phyloP scores from a whole-genome alignment of 495 filamentous ascomycete genomes.

The Mytilinidion resinicola region DNA sequence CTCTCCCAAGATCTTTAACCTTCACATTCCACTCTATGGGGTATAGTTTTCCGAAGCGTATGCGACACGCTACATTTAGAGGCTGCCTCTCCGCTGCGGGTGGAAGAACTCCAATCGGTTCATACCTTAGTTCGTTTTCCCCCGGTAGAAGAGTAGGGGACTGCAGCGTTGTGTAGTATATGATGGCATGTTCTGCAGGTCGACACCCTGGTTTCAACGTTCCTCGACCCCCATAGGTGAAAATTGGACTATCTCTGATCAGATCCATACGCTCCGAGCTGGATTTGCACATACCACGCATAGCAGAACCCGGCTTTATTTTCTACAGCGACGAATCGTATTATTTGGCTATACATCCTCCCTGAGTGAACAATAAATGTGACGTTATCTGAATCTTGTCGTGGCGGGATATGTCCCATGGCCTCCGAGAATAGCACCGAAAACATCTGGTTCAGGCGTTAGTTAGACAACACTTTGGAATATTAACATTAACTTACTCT shows the following conservation, averaged over 20 bases:
- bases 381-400: too few relatives aligned
- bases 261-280: too few relatives aligned
- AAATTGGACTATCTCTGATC: constrained; percentile 26
- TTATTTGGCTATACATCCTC: too few relatives aligned
- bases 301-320: too few relatives aligned
- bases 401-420: too few relatives aligned
- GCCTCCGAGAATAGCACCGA: too few relatives aligned
- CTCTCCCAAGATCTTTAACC: constrained; percentile 36
- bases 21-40: constrained; percentile 46
- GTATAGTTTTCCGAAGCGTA: constrained; percentile 44
- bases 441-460: too few relatives aligned
- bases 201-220: constrained; percentile 35
- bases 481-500: too few relatives aligned
- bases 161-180: constrained; percentile 32
- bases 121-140: not conserved
- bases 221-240: constrained; percentile 37
- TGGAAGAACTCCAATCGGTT: constrained; percentile 1
- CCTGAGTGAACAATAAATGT: too few relatives aligned
- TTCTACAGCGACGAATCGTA: too few relatives aligned
- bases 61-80: constrained; percentile 36
- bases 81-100: not conserved
- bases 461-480: too few relatives aligned
- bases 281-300: too few relatives aligned
- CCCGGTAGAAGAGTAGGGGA: not conserved
- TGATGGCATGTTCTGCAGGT: constrained; percentile 37